phyloP scores from a whole-genome alignment of 257 asterid genomes.

The Ligustrum vulgare region DNA sequence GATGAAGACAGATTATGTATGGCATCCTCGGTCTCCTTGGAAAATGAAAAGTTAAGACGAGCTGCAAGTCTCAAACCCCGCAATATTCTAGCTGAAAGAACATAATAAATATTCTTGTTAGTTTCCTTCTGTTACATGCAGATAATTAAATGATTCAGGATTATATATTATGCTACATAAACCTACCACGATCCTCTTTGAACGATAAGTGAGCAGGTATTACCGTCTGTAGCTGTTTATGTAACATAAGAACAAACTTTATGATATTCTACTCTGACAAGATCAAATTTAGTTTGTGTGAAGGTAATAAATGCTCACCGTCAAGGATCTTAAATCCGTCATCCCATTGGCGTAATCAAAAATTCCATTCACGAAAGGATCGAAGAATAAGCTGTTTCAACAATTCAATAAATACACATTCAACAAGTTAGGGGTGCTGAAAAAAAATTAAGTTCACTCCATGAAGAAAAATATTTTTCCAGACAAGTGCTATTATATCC shows the following conservation, averaged over 20 bases:
- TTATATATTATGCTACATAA: constrained; percentile 20
- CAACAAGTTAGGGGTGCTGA: constrained; percentile 25
- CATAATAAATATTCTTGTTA: constrained; percentile 9
- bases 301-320: constrained; percentile 49
- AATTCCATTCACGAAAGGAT: constrained; percentile 63
- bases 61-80: constrained; percentile 96
- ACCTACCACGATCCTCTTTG: constrained; percentile 81
- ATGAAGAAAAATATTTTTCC: neutral
- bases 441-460: neutral
- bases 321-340: constrained; percentile 62
- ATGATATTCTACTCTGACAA: constrained; percentile 13
- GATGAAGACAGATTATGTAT: constrained; percentile 56
- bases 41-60: constrained; percentile 76
- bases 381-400: constrained; percentile 74
- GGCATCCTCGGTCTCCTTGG: constrained; percentile 74
- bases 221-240: constrained; percentile 71
- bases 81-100: constrained; percentile 79
- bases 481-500: neutral
- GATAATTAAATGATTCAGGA: constrained; percentile 18
- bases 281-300: neutral
- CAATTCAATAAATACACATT: constrained; percentile 27
- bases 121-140: constrained; percentile 6
- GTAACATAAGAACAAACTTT: constrained; percentile 32
- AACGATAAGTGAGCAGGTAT: constrained; percentile 76
- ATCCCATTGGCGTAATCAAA: constrained; percentile 75